Base-by-base conservation (phyloP, 148 eudicot genomes). In the Rhododendron molle region DNA sequence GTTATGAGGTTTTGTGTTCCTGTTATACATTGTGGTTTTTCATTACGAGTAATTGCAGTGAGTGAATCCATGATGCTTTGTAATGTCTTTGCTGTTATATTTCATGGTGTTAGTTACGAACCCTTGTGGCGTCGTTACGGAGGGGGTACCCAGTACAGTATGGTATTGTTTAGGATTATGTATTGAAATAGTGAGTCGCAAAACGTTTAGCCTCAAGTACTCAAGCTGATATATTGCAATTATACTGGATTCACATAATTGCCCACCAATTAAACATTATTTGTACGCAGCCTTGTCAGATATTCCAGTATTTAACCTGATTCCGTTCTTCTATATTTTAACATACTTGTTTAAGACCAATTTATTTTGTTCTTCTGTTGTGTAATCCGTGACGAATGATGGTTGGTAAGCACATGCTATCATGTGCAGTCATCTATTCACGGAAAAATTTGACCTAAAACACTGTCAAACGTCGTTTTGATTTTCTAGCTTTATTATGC, bases 401-500 rank as follows among this genome's bases (percentile, higher is more conserved):
- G 2, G 74, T 10, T 69, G 34, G 36, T 26, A 69, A 69, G 36
- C 74, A 69, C 36, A 36, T 28, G 74, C 74, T 30, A 69, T 26
- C 16, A 69, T 2, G 74, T 30, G 74, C 36, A 69, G 38, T 69
- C 36, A 12, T 69, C 18, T 83, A 67, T 83, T 83, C 40, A 87
- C 40, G 18, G 40, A 47, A 73, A 65, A 54, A 28, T 32, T 72
- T 73, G 84, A 80, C 80, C 69, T 40, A 30, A 83, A 26, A 32
- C 30, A 10, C 56, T 54, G 26, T 74, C 36, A 14, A 52, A 6
- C 65, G 18, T 11, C 54, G 6, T 82, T 54, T 58, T 56, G 14
- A 13, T 85, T 50, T 26, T 47, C 40, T 80, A 81, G 23, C 86
- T 84, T 81, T 81, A 74, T 69, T 72, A 5, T 50, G 73, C 81